Evolutionary conservation across 2,329 filamentous ascomycete genomes (phyloP).

Genomic region (Penicillium capsulatum): DNA sequence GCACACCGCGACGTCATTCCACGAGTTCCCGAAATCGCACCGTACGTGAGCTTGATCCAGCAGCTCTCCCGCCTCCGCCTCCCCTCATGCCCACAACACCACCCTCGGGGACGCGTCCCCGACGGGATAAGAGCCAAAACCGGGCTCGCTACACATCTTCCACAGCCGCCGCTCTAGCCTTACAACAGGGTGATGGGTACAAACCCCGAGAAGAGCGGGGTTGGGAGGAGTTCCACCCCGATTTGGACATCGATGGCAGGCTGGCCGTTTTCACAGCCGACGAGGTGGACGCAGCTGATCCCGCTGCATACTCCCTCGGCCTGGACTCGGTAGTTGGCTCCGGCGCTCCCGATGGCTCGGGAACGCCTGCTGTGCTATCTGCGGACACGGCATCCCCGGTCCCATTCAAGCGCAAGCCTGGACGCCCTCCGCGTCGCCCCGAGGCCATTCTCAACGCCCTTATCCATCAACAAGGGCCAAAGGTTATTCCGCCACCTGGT

Average conservation of each 20-base stretch:
- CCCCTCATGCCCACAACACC: constrained; percentile 35
- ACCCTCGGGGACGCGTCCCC: constrained; percentile 36
- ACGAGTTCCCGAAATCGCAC: constrained; percentile 51
- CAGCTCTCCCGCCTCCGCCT: constrained; percentile 26
- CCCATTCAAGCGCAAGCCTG: constrained; percentile 56
- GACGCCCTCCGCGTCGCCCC: constrained; percentile 60
- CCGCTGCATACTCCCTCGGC: constrained; percentile 45
- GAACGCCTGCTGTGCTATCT: constrained; percentile 42
- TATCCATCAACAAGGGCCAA: constrained; percentile 55
- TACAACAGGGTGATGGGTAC: constrained; percentile 90
- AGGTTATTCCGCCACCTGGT: constrained; percentile 46
- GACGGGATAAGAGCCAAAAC: constrained; percentile 41
- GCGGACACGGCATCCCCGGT: constrained; percentile 36
- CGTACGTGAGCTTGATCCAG: constrained; percentile 44
- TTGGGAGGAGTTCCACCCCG: constrained; percentile 96
- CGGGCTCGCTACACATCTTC: constrained; percentile 75
- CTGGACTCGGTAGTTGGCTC: constrained; percentile 28
- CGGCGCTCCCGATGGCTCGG: constrained; percentile 30
- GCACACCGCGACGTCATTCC: constrained; percentile 42
- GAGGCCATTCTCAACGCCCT: constrained; percentile 59
- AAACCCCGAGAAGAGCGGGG: constrained; percentile 94
- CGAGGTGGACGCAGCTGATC: constrained; percentile 72
- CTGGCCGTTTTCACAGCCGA: constrained; percentile 77
- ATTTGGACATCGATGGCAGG: constrained; percentile 80
- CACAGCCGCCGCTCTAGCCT: constrained; percentile 78